Evolutionary conservation across 306 rosid species (phyloP).

Genomic region (Sesbania bispinosa): DNA sequence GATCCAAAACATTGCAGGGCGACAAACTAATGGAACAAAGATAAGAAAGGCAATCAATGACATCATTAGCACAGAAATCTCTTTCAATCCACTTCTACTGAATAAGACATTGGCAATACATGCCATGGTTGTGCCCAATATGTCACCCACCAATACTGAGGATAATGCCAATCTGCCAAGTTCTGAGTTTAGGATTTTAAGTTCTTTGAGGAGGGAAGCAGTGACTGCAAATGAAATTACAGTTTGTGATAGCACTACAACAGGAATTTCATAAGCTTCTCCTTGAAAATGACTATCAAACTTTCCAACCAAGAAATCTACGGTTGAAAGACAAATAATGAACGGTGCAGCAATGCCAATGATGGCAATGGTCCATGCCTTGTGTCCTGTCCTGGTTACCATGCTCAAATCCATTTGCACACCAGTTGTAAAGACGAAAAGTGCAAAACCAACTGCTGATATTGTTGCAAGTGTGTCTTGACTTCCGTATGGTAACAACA

Average conservation of each 20-base stretch:
- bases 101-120: too few relatives aligned
- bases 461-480: constrained; percentile 32
- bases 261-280: neutral
- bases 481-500: constrained; percentile 23
- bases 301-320: neutral
- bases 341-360: constrained; percentile 10
- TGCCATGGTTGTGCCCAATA: too few relatives aligned
- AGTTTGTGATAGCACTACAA: neutral
- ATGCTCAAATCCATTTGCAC: constrained; percentile 50
- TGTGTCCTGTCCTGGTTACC: constrained; percentile 41
- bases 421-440: constrained; percentile 37
- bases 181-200: constrained; percentile 37
- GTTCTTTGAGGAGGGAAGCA: constrained; percentile 30
- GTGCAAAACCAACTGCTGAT: constrained; percentile 28
- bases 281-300: neutral
- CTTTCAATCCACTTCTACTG: too few relatives aligned
- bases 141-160: constrained; percentile 29
- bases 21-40: neutral
- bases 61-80: too few relatives aligned
- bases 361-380: constrained; percentile 27
- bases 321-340: neutral
- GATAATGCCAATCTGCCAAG: constrained; percentile 33
- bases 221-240: constrained; percentile 30
- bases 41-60: neutral
- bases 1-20: neutral